phyloP scores from a whole-genome alignment of 495 filamentous ascomycete genomes.

The Penicillium dipodomyicola region DNA sequence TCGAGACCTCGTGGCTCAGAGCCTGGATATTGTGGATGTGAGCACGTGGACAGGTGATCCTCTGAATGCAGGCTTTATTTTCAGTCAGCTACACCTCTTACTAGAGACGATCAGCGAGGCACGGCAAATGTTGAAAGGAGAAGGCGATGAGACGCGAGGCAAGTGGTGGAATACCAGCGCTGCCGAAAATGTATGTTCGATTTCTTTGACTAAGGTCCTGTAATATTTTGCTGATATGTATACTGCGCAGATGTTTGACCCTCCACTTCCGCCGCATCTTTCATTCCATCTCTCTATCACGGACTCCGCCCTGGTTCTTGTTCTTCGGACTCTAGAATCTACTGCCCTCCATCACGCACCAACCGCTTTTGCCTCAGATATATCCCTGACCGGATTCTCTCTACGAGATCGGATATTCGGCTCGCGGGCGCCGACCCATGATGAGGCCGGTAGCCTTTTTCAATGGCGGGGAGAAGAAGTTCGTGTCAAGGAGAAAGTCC shows the following conservation, averaged over 20 bases:
- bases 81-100: slow-evolving; percentile 74
- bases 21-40: slow-evolving; percentile 75
- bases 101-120: slow-evolving; percentile 74
- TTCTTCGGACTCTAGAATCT: slow-evolving; percentile 74
- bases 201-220: neutral
- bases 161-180: slow-evolving; percentile 59
- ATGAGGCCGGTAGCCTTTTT: slow-evolving; percentile 77
- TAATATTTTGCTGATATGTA: neutral
- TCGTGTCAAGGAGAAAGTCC: slow-evolving; percentile 82
- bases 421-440: slow-evolving; percentile 63
- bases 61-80: slow-evolving; percentile 64
- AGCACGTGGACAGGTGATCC: slow-evolving; percentile 64
- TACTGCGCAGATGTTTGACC: slow-evolving; percentile 49
- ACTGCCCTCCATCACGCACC: slow-evolving; percentile 58
- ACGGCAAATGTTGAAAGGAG: slow-evolving; percentile 47
- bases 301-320: slow-evolving; percentile 73
- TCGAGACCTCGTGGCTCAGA: slow-evolving; percentile 69
- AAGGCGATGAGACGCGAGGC: slow-evolving; percentile 47
- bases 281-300: slow-evolving; percentile 74
- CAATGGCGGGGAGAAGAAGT: slow-evolving; percentile 67
- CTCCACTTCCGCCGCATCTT: slow-evolving; percentile 56
- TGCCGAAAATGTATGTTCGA: slow-evolving; percentile 47
- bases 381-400: slow-evolving; percentile 55
- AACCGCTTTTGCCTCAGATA: slow-evolving; percentile 53
- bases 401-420: slow-evolving; percentile 56